Evolutionary conservation across 2,329 filamentous ascomycete genomes (phyloP).

Genomic region (Pyrenochaeta sp.): DNA sequence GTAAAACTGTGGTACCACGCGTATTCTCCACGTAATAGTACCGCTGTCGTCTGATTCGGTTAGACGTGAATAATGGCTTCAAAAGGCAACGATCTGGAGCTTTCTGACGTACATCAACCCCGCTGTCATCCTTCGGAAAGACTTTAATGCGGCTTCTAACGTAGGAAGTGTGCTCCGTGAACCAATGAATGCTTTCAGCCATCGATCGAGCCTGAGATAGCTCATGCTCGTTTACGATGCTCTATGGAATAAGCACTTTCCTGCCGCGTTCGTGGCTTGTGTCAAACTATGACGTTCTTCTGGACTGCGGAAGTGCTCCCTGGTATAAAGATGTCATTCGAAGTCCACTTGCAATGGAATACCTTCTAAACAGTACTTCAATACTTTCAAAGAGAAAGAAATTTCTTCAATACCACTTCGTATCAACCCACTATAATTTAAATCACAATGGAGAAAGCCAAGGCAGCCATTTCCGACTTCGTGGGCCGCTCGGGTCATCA

Average conservation of each 20-base stretch:
- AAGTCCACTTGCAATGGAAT: conserved; percentile 9
- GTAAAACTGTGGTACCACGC: conserved; percentile 6
- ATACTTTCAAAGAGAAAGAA: conserved; percentile 1
- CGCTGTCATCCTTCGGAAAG: conserved; percentile 9
- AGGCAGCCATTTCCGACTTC: conserved; percentile 68
- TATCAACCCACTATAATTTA: conserved; percentile 8
- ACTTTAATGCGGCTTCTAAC: conserved; percentile 5
- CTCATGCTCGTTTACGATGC: no score
- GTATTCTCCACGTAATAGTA: conserved; percentile 20
- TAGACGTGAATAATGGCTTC: conserved; percentile 17
- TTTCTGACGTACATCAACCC: conserved; percentile 23
- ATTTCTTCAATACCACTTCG: conserved; percentile 1
- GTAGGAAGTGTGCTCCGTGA: neutral
- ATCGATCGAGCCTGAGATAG: neutral
- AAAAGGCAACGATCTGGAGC: conserved; percentile 7
- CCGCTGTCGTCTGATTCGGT: conserved; percentile 9
- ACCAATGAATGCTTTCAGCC: conserved; percentile 2
- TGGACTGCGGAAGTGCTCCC: conserved; percentile 1
- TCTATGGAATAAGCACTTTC: no score
- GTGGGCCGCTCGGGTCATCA: conserved; percentile 68
- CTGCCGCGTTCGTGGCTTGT: no score
- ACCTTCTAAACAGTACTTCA: no score
- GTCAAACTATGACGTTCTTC: conserved; percentile 6
- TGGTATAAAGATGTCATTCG: conserved; percentile 29
- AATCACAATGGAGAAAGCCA: conserved; percentile 66